These are phyloP conservation scores for Triticum urartu DNA, from an alignment of 176 grass and related monocot genomes.

Conservation along the genomic window DNA sequence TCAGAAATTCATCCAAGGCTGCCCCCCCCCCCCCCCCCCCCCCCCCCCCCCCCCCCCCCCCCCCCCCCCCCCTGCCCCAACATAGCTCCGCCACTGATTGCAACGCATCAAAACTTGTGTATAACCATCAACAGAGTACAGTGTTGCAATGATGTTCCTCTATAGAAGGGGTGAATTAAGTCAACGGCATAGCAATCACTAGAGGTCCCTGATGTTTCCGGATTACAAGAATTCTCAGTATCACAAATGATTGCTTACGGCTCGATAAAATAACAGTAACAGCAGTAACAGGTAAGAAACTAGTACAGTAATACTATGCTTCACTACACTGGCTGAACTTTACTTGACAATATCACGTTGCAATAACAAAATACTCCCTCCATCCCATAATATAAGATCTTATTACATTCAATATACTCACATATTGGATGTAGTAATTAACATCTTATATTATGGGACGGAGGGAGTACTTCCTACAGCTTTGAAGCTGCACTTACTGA, in stretches of 20 bases:
- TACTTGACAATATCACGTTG: neutral
- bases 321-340: neutral
- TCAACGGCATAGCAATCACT: neutral
- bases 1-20: no score
- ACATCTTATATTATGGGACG: no score
- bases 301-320: neutral
- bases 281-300: conserved; percentile 12
- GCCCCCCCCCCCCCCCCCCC: no score
- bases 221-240: neutral
- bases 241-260: neutral
- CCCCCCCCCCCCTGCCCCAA: no score
- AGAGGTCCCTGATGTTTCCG: neutral
- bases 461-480: neutral
- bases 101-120: neutral
- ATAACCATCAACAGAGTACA: conserved; percentile 23
- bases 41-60: no score
- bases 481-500: neutral
- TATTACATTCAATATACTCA: no score
- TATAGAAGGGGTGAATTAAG: neutral
- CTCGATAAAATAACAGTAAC: conserved; percentile 5
- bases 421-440: no score
- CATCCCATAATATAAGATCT: no score
- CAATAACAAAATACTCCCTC: neutral
- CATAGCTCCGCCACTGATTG: neutral
- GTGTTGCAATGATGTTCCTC: neutral